Base-by-base conservation (phyloP, 2,329 filamentous ascomycete species). In the Cercospora zeae-maydis region DNA sequence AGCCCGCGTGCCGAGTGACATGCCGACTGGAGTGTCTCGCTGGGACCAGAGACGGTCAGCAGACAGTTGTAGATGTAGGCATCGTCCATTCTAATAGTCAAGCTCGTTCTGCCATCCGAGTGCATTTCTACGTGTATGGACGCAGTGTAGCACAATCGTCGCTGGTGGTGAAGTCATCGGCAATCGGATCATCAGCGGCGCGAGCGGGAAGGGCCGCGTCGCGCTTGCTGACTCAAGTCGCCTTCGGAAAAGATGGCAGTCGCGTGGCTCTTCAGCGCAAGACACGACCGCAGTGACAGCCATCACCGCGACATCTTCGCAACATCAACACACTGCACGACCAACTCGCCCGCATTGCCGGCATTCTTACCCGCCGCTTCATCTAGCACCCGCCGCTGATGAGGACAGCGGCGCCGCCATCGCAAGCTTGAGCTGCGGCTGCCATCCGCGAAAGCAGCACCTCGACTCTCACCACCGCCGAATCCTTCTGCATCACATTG, bases 381-480 rank as follows among this genome's bases (percentile, higher is more conserved):
- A 52, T 52, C 27, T 2, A 21, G 27, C 45, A 45, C 45, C 39
- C 31, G 45, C 16, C 59, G 49, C 51, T 55, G 65, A 65, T 66
- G 63, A 63, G 30, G 56, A 57, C 62, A 49, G 58, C 59, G 30
- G 33, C 62, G 21, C 13, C 51, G 13, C 24, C 36, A 21, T 59
- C 30, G 49, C 31, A 59, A 37, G 62, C 61, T 51, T 68, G 62
- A 65, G 64, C 64, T 64, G 61, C 66, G 59, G 61, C 60, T 39
- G n/a, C 59, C 54, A 24, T 49, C 39, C 42, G 36, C 27, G 19
- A 45, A 31, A 59, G 60, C 63, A 60, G 51, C 49, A 58, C 30
- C 49, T 58, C 53, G 36, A 39, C 42, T 57, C 11, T 60, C 60
- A 42, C 47, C 30, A 33, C 13, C 47, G 39, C 39, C 24, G 24